Evolutionary conservation across 345 rosid species (phyloP), one percentile per base, ranked within the genome.

Genomic region (Populus nigra): DNA sequence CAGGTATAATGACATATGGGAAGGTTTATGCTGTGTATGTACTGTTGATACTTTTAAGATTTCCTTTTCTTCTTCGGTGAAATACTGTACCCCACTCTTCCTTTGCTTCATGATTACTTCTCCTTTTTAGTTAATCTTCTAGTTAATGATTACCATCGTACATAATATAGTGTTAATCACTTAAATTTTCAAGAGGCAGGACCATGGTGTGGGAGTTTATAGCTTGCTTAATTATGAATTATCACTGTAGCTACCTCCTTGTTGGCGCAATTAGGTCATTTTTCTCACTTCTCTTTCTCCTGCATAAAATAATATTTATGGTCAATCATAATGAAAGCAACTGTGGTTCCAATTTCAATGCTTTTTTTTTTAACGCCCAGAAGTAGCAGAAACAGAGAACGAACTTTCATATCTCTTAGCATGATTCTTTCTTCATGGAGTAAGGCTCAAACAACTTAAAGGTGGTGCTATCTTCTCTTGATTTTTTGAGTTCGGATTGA

Each of bases 71-170:
- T 29, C 5, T 69, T 41, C 15, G 45, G 49, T 50, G 63, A 12
- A 18, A 5, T 27, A 45, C 7, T 25, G 66, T 20, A 69, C 23
- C 29, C 41, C 10, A 18, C 43, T 47, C 10, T 73, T 71, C 57
- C 41, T 29, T 33, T 33, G 47, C 69, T 59, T 69, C 78, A 78
- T 78, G 65, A 76, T 84, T 72, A 78, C 74, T 50, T 73, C 69
- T 68, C 31, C 76, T 78, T 79, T 76, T 57, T 18, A 27, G 47
- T 76, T 76, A 77, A 80, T 77, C 81, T 71, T 74, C 74, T 4
- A 5, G 23, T 49, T 74, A 81, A 84, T 84, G 71, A 84, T 84
- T 73, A 63, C 72, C 16, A 65, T 50, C 25, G 71, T 81, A 49
- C 76, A 66, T 72, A 36, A 53, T 13, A 22, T 3, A 25, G 74